Conservation (phyloP, 139 green algal species). For the Mesotaenium endlicherianum region DNA sequence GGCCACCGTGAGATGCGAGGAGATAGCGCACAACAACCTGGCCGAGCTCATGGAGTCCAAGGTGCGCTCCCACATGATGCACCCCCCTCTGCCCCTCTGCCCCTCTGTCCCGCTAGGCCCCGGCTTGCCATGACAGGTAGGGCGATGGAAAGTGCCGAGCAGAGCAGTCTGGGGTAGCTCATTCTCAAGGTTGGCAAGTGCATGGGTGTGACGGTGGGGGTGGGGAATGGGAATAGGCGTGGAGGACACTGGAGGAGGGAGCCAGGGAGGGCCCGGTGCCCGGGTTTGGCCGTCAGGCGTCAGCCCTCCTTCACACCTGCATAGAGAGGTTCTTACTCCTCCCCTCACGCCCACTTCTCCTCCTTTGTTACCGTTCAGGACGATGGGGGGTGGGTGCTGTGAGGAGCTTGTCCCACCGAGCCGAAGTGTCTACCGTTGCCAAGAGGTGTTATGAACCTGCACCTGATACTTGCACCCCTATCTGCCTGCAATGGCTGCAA, state of each 20-base stretch:
- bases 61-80: constrained; percentile 8
- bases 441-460: no score
- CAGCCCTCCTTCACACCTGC: neutral
- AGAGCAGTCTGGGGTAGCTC: no score
- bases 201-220: neutral
- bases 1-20: constrained; percentile 88
- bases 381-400: neutral
- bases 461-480: no score
- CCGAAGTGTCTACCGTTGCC: no score
- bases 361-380: neutral
- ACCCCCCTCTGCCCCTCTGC: neutral
- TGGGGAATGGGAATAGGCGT: no score
- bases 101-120: no score
- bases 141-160: no score
- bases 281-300: constrained; percentile 28
- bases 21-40: constrained; percentile 67
- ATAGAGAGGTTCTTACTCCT: neutral
- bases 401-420: neutral
- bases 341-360: neutral
- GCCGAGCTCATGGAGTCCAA: neutral
- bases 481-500: no score
- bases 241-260: neutral
- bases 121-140: no score
- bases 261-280: neutral
- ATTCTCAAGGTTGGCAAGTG: no score